phyloP scores from a whole-genome alignment of 2,329 filamentous ascomycete species.

The Aspergillus viridinutans region DNA sequence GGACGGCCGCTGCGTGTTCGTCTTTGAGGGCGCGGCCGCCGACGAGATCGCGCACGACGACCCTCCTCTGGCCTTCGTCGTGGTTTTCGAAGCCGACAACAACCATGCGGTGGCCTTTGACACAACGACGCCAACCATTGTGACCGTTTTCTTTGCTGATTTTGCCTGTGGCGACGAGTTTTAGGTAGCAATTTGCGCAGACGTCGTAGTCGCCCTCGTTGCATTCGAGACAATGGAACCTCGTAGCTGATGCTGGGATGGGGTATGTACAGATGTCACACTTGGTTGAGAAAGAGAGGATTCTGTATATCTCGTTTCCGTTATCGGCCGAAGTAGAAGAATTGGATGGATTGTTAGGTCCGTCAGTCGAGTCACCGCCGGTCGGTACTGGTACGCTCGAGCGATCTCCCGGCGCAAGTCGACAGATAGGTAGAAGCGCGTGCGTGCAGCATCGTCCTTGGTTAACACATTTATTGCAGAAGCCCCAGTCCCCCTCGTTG shows the following conservation, averaged over 20 bases:
- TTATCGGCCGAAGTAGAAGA: slow-evolving; percentile 34
- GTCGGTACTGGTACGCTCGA: slow-evolving; percentile 6
- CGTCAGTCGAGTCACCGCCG: slow-evolving; percentile 9
- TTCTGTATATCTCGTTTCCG: slow-evolving; percentile 54
- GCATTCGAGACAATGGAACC: slow-evolving; percentile 79
- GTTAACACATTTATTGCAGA: slow-evolving; percentile 83
- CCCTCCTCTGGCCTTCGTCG: slow-evolving; percentile 62
- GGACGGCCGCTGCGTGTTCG: slow-evolving; percentile 42
- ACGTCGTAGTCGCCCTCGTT: slow-evolving; percentile 82
- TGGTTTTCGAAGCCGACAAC: slow-evolving; percentile 70
- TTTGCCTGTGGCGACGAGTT: slow-evolving; percentile 58
- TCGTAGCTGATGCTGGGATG: slow-evolving; percentile 64
- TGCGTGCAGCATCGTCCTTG: slow-evolving; percentile 78
- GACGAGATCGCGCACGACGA: slow-evolving; percentile 68
- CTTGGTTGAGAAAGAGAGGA: slow-evolving; percentile 66
- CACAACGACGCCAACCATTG: slow-evolving; percentile 78
- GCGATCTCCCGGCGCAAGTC: slow-evolving; percentile 42
- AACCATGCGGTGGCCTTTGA: slow-evolving; percentile 77
- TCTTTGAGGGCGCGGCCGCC: slow-evolving; percentile 69
- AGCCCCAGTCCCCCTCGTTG: slow-evolving; percentile 93
- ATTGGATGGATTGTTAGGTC: slow-evolving; percentile 22
- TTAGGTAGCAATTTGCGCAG: slow-evolving; percentile 72
- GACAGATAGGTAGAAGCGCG: slow-evolving; percentile 69
- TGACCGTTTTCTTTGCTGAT: slow-evolving; percentile 73
- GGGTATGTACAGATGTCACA: slow-evolving; percentile 74